Percentiles rank a stretch among this genome's conserved stretches.
Evolutionary conservation across 2,329 filamentous ascomycete species (phyloP).

Genomic region (Hypocrella siamensis): DNA sequence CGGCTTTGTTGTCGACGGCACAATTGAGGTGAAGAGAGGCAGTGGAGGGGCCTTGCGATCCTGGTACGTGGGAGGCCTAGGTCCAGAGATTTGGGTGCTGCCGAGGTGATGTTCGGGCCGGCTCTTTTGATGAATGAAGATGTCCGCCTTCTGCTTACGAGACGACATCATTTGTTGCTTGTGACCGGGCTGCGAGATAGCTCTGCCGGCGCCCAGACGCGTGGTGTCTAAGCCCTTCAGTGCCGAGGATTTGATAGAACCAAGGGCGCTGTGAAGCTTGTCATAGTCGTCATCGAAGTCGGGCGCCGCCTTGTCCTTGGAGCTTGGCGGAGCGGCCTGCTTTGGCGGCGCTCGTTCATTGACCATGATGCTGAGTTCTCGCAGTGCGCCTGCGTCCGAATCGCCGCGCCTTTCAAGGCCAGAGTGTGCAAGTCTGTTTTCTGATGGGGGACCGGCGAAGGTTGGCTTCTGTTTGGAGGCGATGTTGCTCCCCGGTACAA

Average conservation of each 20-base stretch:
- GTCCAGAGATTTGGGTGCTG: slow-evolving; percentile 30
- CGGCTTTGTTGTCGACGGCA: slow-evolving; percentile 3
- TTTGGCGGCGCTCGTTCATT: slow-evolving; percentile 27
- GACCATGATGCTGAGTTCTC: slow-evolving; percentile 22
- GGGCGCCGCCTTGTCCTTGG: slow-evolving; percentile 9
- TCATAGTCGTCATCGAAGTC: slow-evolving; percentile 17
- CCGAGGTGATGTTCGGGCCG: slow-evolving; percentile 40
- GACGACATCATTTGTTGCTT: slow-evolving; percentile 28
- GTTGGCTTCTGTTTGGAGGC: no score
- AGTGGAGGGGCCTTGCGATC: slow-evolving; percentile 30
- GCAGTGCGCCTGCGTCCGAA: slow-evolving; percentile 5
- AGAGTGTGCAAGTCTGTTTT: not conserved
- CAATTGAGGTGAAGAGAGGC: slow-evolving; percentile 31
- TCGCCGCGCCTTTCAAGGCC: not conserved
- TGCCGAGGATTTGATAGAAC: slow-evolving; percentile 11
- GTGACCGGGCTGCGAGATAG: slow-evolving; percentile 19
- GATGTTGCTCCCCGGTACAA: no score
- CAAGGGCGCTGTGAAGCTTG: slow-evolving; percentile 14
- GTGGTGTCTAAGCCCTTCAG: slow-evolving; percentile 4
- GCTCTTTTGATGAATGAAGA: slow-evolving; percentile 38
- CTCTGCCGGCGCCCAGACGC: slow-evolving; percentile 1
- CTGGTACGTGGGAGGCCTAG: slow-evolving; percentile 28
- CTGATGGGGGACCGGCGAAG: slow-evolving; percentile 2
- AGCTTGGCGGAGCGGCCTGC: not conserved
- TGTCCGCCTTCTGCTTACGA: slow-evolving; percentile 38